Evolutionary conservation across 345 rosid species (phyloP).

Genomic region (Mallotus nudiflorus): DNA sequence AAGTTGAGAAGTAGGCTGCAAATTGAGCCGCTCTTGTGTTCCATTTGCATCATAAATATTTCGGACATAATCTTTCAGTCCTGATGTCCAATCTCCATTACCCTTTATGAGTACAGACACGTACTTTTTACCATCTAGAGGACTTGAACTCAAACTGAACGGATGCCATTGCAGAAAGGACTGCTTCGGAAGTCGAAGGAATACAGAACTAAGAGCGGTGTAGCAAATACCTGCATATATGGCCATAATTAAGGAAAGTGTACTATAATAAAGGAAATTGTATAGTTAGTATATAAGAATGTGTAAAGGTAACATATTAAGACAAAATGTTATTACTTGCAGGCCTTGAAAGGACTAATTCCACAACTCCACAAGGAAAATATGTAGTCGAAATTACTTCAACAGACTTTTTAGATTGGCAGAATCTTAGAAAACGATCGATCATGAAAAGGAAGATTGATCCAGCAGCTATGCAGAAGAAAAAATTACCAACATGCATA

Average conservation of each 20-base stretch:
- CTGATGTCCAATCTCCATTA: conserved; percentile 71
- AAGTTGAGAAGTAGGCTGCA: conserved; percentile 26
- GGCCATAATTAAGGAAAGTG: not conserved
- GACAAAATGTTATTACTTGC: conserved; percentile 41
- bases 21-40: conserved; percentile 24
- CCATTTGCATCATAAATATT: conserved; percentile 25
- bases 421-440: conserved; percentile 85
- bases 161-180: conserved; percentile 98
- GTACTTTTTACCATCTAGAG: conserved; percentile 64
- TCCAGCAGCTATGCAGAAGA: conserved; percentile 70
- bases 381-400: conserved; percentile 64
- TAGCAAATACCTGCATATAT: conserved; percentile 54
- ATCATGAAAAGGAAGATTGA: conserved; percentile 74
- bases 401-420: conserved; percentile 67
- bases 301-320: not conserved
- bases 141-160: conserved; percentile 86
- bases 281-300: not conserved
- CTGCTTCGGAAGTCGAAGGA: conserved; percentile 68
- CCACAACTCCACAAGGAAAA: conserved; percentile 76
- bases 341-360: conserved; percentile 68
- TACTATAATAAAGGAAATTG: not conserved
- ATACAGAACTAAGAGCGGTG: conserved; percentile 77
- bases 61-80: conserved; percentile 48
- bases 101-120: conserved; percentile 72
- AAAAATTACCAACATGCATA: conserved; percentile 71